phyloP scores from a whole-genome alignment of 805 yeast species.

The Pichia insulana region DNA sequence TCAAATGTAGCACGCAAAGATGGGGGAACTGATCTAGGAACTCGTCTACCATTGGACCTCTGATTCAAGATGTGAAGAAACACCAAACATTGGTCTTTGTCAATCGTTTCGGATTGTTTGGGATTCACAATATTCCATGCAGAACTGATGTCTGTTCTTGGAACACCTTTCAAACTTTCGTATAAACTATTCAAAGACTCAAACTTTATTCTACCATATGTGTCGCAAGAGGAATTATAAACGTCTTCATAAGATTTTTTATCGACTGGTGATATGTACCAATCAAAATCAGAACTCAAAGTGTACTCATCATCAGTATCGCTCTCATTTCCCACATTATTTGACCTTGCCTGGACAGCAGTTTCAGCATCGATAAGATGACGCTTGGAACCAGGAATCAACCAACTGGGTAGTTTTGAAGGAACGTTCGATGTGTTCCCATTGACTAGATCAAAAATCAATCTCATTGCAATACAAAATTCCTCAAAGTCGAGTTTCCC shows the following conservation, averaged over 20 bases:
- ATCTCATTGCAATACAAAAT: constrained; percentile 94
- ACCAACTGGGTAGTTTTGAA: constrained; percentile 74
- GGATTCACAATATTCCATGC: constrained; percentile 97
- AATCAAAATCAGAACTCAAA: constrained; percentile 67
- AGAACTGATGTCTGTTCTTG: constrained; percentile 73
- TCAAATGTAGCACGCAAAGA: constrained; percentile 85
- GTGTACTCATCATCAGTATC: constrained; percentile 61
- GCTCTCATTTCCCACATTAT: constrained; percentile 23
- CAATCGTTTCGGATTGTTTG: constrained; percentile 75
- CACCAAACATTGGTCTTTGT: constrained; percentile 85
- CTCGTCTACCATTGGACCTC: constrained; percentile 65
- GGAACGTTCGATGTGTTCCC: constrained; percentile 56
- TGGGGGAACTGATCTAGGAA: constrained; percentile 94
- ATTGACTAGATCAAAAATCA: constrained; percentile 85
- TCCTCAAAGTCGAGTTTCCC: constrained; percentile 93
- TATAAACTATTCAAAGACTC: constrained; percentile 64
- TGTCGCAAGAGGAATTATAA: constrained; percentile 65
- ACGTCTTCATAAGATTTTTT: constrained; percentile 69
- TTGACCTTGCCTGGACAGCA: constrained; percentile 37
- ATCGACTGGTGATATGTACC: constrained; percentile 94
- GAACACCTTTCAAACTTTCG: constrained; percentile 59
- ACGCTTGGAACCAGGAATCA: constrained; percentile 81
- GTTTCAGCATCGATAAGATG: constrained; percentile 78
- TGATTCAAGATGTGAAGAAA: constrained; percentile 88
- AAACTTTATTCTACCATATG: constrained; percentile 71